A percentile compares a stretch with the other conserved stretches of the same genome.
Conservation (phyloP, 2,329 filamentous ascomycete genomes). For the Aureobasidium subglaciale region DNA sequence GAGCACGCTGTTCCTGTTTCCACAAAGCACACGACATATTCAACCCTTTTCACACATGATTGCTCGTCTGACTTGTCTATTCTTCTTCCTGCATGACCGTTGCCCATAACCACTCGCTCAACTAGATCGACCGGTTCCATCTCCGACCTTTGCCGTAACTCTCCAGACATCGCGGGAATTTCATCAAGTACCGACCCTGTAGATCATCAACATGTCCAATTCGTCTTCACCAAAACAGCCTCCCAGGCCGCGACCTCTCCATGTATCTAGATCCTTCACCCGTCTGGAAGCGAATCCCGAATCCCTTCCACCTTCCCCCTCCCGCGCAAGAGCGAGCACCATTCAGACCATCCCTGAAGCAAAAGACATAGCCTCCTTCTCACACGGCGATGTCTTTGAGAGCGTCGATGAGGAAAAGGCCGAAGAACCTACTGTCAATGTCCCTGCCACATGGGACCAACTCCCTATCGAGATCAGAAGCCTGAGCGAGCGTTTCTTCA, state of each 20-base stretch:
- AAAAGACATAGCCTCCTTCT: conserved; percentile 26
- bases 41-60: neutral
- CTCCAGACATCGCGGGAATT: neutral
- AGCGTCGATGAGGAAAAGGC: conserved; percentile 25
- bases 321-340: conserved; percentile 40
- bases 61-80: neutral
- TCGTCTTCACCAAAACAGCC: neutral
- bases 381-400: conserved; percentile 31
- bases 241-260: conserved; percentile 5
- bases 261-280: conserved; percentile 37
- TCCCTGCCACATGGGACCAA: conserved; percentile 70
- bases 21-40: neutral
- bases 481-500: conserved; percentile 85
- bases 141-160: neutral
- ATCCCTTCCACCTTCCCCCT: conserved; percentile 22
- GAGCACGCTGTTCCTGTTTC: neutral
- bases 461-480: conserved; percentile 90
- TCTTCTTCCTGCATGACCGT: neutral
- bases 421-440: conserved; percentile 23
- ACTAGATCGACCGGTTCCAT: neutral
- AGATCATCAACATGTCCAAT: conserved; percentile 12
- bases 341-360: conserved; percentile 41
- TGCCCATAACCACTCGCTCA: neutral
- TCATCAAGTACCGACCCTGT: neutral
- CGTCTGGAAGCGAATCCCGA: conserved; percentile 37